These are phyloP conservation scores for Aphanomyces cochlioides DNA, from an alignment of 352 stramenopile species.

Conservation along the genomic window DNA sequence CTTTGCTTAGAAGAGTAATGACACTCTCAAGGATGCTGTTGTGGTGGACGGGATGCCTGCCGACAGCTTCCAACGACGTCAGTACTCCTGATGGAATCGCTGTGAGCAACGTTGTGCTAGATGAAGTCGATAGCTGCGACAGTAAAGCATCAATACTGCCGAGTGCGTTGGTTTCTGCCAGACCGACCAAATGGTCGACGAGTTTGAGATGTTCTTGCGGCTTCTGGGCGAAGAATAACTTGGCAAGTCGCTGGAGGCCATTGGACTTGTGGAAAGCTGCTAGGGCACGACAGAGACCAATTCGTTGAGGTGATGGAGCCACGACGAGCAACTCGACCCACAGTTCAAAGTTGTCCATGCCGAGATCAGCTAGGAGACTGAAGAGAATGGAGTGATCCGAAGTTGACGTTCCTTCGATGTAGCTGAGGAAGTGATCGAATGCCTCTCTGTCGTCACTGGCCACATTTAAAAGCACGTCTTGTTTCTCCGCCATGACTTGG, in stretches of 20 bases:
- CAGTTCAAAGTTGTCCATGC: constrained; percentile 12
- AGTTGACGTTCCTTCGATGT: background rate
- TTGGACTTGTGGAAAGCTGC: background rate
- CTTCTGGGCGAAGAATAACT: background rate
- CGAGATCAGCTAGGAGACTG: background rate
- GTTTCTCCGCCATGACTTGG: background rate
- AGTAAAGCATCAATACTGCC: background rate
- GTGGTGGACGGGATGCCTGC: background rate
- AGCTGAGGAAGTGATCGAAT: background rate
- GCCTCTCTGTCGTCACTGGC: background rate
- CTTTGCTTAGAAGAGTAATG: background rate
- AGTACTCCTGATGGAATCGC: background rate
- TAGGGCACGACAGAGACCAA: background rate
- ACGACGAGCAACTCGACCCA: background rate
- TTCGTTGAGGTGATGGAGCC: background rate
- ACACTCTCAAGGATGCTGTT: background rate
- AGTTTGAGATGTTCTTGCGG: background rate
- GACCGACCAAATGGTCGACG: background rate
- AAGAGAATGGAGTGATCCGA: background rate
- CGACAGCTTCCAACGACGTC: background rate
- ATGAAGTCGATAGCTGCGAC: background rate
- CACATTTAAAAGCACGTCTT: constrained; percentile 4
- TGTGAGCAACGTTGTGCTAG: background rate
- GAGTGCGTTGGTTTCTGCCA: background rate
- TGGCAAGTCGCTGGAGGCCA: background rate